phyloP scores from a whole-genome alignment of 1,139 yeast species.

The Kluyveromyces sp. region DNA sequence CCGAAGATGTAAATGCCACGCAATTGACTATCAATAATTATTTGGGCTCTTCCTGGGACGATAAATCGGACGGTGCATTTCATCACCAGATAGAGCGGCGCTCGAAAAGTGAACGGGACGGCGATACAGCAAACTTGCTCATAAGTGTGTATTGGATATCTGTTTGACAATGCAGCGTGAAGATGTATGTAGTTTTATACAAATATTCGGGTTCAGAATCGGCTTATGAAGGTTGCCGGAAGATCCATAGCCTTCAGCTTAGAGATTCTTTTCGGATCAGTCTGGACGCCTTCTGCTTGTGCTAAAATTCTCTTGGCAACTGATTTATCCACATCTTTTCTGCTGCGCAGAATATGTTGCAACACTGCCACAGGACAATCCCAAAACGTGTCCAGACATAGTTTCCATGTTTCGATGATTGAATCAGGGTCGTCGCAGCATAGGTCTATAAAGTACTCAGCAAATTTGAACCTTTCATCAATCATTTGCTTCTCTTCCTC shows the following conservation, averaged over 20 bases:
- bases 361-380: slow-evolving; percentile 65
- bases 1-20: slow-evolving; percentile 11
- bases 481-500: slow-evolving; percentile 36
- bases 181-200: not conserved
- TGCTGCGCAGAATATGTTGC: slow-evolving; percentile 39
- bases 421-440: slow-evolving; percentile 49
- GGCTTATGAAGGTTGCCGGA: slow-evolving; percentile 25
- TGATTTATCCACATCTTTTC: slow-evolving; percentile 35
- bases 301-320: slow-evolving; percentile 21
- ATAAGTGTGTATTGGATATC: slow-evolving; percentile 28
- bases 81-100: slow-evolving; percentile 19
- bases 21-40: slow-evolving; percentile 25
- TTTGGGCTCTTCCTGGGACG: slow-evolving; percentile 38
- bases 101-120: too few species aligned
- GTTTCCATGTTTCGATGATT: slow-evolving; percentile 52
- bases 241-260: slow-evolving; percentile 15
- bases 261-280: slow-evolving; percentile 19
- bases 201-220: slow-evolving; percentile 13
- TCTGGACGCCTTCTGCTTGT: slow-evolving; percentile 17
- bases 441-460: slow-evolving; percentile 69
- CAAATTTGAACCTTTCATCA: slow-evolving; percentile 49
- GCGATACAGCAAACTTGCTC: too few species aligned
- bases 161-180: slow-evolving; percentile 11
- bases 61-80: slow-evolving; percentile 35
- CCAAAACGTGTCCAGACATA: slow-evolving; percentile 51